Conservation (phyloP, 768 basidiomycete species). For the Tephrocybe sp. region DNA sequence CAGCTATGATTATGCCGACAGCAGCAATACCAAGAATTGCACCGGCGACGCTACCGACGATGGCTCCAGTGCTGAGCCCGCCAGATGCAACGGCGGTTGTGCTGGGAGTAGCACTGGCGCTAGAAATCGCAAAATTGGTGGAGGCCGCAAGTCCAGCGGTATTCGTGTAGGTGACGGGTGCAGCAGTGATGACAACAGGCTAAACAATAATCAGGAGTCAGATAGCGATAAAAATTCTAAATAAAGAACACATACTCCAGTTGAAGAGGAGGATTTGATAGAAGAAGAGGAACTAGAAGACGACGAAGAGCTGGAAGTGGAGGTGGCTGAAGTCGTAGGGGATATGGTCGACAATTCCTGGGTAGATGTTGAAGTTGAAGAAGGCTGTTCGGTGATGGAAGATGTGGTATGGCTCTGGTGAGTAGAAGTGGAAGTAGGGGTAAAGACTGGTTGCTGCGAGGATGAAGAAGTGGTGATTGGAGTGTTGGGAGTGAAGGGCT, state of each 20-base stretch:
- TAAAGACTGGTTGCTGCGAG: too few relatives aligned
- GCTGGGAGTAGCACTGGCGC: conserved; percentile 16
- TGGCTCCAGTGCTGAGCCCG: conserved; percentile 35
- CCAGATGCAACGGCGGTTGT: conserved; percentile 15
- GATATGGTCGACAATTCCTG: neutral
- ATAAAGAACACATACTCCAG: conserved; percentile 12
- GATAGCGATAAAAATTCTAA: neutral
- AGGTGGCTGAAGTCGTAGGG: conserved; percentile 3
- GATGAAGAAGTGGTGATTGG: neutral
- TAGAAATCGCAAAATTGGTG: conserved; percentile 8
- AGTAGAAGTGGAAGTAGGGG: neutral
- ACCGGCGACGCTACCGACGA: conserved; percentile 37
- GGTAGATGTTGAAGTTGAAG: neutral
- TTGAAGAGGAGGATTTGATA: neutral
- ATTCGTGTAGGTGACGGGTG: conserved; percentile 13
- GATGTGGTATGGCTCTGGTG: neutral
- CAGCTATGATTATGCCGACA: conserved; percentile 35
- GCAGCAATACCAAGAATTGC: conserved; percentile 35
- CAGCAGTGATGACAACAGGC: conserved; percentile 13
- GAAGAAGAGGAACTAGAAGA: too few relatives aligned
- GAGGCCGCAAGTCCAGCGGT: conserved; percentile 18
- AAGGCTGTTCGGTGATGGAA: neutral
- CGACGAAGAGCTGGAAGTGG: conserved; percentile 8
- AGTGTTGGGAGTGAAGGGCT: neutral
- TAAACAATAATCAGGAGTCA: conserved; percentile 7